phyloP scores from a whole-genome alignment of 164 flowering plant genomes.

The Magnolia sinica region DNA sequence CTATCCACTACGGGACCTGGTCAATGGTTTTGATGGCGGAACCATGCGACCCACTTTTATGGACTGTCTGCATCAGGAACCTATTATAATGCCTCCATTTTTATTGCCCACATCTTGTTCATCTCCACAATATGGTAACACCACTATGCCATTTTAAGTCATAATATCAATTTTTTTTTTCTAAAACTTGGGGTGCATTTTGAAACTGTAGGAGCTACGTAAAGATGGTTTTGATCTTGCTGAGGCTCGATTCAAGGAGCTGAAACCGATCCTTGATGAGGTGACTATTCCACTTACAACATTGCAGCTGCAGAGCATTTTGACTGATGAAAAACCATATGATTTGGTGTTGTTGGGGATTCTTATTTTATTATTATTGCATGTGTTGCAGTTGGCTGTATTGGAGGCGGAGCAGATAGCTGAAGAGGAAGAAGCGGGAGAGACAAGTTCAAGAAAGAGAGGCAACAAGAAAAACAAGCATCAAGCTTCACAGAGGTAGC shows the following conservation, averaged over 20 bases:
- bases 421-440: constrained; percentile 80
- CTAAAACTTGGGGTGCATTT: background rate
- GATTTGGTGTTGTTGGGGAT: background rate
- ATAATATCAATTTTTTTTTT: no score
- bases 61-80: no score
- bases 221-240: constrained; percentile 99
- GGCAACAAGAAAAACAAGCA: constrained; percentile 59
- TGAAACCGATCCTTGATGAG: constrained; percentile 96
- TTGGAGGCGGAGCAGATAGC: constrained; percentile 95
- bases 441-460: constrained; percentile 68
- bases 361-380: background rate
- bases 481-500: constrained; percentile 26
- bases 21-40: no score
- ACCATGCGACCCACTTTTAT: no score
- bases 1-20: no score
- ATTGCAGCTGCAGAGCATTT: background rate
- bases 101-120: no score
- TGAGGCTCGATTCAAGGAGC: constrained; percentile 78
- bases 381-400: constrained; percentile 55
- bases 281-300: constrained; percentile 24
- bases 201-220: constrained; percentile 65
- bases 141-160: background rate
- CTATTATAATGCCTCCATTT: no score
- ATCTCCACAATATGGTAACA: no score
- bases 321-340: background rate